Conservation (phyloP, 139 green algal genomes). For the Chlamydomonas asymmetrica region DNA sequence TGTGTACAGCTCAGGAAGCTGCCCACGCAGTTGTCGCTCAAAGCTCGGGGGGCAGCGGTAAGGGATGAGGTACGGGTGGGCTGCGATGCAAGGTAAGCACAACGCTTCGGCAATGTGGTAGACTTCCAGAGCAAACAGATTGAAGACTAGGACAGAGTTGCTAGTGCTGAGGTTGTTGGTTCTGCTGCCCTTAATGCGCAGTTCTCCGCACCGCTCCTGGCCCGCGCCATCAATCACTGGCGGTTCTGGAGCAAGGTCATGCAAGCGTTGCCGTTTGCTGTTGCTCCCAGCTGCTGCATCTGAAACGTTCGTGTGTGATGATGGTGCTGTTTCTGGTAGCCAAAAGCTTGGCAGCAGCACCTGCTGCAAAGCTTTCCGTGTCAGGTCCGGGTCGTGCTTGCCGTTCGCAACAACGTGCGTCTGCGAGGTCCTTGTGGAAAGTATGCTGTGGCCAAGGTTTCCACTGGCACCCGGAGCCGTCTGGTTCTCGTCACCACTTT, state of each 20-base stretch:
- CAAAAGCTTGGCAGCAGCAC: neutral
- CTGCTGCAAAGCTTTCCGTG: too few relatives aligned
- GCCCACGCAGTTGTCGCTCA: constrained; percentile 22
- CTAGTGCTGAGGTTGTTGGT: constrained; percentile 10
- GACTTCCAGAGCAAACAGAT: constrained; percentile 63
- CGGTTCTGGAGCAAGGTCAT: neutral
- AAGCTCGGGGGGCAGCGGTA: constrained; percentile 52
- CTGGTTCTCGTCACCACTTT: too few relatives aligned
- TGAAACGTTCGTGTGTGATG: neutral
- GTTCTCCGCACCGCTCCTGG: too few relatives aligned
- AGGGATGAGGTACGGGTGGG: constrained; percentile 61
- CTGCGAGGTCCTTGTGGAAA: too few relatives aligned
- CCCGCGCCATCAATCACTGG: neutral
- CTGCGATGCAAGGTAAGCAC: constrained; percentile 45
- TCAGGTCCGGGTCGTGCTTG: too few relatives aligned
- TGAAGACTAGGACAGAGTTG: constrained; percentile 36
- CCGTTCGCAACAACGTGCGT: too few relatives aligned
- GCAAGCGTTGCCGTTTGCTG: neutral
- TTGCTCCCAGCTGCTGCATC: neutral
- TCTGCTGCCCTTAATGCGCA: too few relatives aligned
- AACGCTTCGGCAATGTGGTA: constrained; percentile 66
- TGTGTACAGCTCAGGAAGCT: constrained; percentile 31
- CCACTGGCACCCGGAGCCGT: too few relatives aligned
- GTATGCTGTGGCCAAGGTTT: too few relatives aligned
- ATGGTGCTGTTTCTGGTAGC: neutral